Conservation (phyloP, 169 alveolate genomes). For the Plasmodium fragile region DNA sequence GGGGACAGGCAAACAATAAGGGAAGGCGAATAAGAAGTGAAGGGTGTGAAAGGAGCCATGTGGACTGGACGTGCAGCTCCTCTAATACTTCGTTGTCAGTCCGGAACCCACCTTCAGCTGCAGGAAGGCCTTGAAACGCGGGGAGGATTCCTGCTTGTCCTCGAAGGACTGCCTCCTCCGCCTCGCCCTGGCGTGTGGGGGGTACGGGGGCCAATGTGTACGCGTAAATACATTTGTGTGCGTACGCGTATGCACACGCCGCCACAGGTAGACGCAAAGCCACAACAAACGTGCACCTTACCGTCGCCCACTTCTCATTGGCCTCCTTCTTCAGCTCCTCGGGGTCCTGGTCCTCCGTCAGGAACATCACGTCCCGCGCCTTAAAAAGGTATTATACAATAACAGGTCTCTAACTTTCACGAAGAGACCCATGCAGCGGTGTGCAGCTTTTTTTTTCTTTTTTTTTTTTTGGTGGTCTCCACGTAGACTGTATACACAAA, state of each 20-base stretch:
- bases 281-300: not conserved
- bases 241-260: not conserved
- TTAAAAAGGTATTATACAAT: not conserved
- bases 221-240: not conserved
- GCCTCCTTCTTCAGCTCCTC: constrained; percentile 65
- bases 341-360: constrained; percentile 55
- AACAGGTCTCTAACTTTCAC: not conserved
- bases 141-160: constrained; percentile 27
- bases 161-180: constrained; percentile 62
- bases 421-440: not conserved
- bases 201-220: not conserved
- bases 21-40: not conserved
- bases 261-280: not conserved
- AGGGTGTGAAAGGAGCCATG: not conserved
- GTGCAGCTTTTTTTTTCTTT: not conserved
- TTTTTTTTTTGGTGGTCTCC: not conserved
- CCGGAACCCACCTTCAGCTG: constrained; percentile 38
- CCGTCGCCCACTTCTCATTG: constrained; percentile 45
- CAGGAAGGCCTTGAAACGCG: constrained; percentile 63
- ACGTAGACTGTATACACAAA: not conserved
- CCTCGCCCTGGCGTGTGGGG: constrained; percentile 44
- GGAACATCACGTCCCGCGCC: not conserved
- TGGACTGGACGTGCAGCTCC: not conserved
- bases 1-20: too few relatives aligned
- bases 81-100: too few relatives aligned